Conservation (phyloP, 2,329 filamentous ascomycete species). For the Didymella sp. region DNA sequence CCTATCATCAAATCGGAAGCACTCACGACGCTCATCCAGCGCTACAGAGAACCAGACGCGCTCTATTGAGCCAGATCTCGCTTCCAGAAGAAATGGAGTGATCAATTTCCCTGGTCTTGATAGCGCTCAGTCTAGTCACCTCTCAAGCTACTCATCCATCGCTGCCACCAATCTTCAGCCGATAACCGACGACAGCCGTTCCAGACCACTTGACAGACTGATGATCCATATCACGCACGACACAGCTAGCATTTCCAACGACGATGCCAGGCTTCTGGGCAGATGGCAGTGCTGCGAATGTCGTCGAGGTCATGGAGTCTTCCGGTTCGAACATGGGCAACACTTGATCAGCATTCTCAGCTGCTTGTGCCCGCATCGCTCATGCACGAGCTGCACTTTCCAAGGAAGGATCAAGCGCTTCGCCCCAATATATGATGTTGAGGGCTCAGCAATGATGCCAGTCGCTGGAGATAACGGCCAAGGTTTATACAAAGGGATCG, state of each 20-base stretch:
- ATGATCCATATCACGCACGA: not conserved
- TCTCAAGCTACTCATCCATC: not conserved
- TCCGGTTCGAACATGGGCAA: constrained; percentile 5
- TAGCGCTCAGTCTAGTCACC: not conserved
- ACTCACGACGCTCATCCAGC: not conserved
- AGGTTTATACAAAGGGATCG: constrained; percentile 32
- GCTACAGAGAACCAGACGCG: not conserved
- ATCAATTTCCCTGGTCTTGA: not conserved
- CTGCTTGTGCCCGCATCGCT: constrained; percentile 36
- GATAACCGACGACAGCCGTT: not conserved
- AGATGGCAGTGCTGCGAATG: constrained; percentile 21
- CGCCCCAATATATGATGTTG: constrained; percentile 35
- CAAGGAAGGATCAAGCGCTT: constrained; percentile 31
- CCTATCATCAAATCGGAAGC: not conserved
- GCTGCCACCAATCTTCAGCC: not conserved
- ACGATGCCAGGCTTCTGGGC: not conserved
- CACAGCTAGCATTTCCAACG: not conserved
- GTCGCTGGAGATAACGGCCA: not conserved
- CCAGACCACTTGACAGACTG: not conserved
- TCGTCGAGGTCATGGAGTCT: constrained; percentile 1
- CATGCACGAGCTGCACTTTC: constrained; percentile 32
- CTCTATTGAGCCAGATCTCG: not conserved
- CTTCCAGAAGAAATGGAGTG: not conserved
- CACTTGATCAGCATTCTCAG: constrained; percentile 31
- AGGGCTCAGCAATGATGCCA: constrained; percentile 24